phyloP scores from a whole-genome alignment of 768 basidiomycete species.

The Lactarius quietus region DNA sequence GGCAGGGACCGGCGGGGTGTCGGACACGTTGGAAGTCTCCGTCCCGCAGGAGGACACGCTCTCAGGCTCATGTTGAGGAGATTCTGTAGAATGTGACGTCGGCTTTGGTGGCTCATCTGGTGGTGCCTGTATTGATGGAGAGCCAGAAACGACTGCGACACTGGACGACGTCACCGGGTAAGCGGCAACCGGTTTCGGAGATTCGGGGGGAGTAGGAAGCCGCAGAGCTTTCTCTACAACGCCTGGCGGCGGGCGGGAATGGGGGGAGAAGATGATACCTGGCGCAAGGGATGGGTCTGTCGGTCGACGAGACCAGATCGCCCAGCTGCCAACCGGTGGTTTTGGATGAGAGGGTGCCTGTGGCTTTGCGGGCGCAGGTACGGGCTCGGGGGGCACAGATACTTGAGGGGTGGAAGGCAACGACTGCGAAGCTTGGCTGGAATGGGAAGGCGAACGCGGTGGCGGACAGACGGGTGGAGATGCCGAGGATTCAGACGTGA shows the following conservation, averaged over 20 bases:
- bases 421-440: slow-evolving; percentile 10
- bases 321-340: slow-evolving; percentile 39
- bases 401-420: slow-evolving; percentile 9
- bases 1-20: slow-evolving; percentile 41
- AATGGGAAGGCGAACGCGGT: slow-evolving; percentile 5
- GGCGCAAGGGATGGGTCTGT: slow-evolving; percentile 60
- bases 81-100: slow-evolving; percentile 18
- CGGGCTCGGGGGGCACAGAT: not conserved
- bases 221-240: slow-evolving; percentile 55
- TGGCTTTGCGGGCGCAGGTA: not conserved
- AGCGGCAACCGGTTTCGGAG: slow-evolving; percentile 25
- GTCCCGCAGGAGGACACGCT: slow-evolving; percentile 48
- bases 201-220: slow-evolving; percentile 45
- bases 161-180: not conserved
- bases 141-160: not conserved
- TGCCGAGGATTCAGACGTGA: not conserved
- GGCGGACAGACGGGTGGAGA: not conserved
- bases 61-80: slow-evolving; percentile 34
- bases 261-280: slow-evolving; percentile 66
- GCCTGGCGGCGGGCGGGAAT: slow-evolving; percentile 57
- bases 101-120: slow-evolving; percentile 4
- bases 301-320: slow-evolving; percentile 73
- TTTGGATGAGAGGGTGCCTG: slow-evolving; percentile 1
- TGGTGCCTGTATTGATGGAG: slow-evolving; percentile 1
- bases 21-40: slow-evolving; percentile 49